Evolutionary conservation across 306 rosid genomes (phyloP).

Genomic region (Abrus pulchellus): DNA sequence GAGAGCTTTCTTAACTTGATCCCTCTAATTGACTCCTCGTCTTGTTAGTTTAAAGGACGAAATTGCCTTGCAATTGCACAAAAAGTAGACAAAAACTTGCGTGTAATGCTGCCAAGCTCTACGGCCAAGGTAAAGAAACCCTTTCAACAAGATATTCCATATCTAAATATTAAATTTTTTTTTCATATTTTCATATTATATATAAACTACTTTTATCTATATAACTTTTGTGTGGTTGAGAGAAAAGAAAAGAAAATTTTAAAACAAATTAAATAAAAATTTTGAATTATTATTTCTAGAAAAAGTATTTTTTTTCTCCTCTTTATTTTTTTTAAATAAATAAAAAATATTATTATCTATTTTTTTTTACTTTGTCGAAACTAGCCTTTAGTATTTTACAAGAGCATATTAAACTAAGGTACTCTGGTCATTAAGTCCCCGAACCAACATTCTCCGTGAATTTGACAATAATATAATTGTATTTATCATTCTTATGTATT

Average conservation of each 20-base stretch:
- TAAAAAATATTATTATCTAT: no score
- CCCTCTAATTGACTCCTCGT: conserved; percentile 40
- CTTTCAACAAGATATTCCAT: conserved; percentile 19
- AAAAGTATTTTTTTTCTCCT: no score
- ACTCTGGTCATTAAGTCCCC: neutral
- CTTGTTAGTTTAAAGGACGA: conserved; percentile 29
- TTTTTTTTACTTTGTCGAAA: no score
- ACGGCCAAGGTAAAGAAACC: neutral
- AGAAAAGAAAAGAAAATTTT: no score
- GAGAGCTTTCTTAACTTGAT: conserved; percentile 34
- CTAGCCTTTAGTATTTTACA: no score
- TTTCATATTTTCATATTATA: neutral
- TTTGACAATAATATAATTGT: neutral
- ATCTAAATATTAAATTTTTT: neutral
- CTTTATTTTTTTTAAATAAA: no score
- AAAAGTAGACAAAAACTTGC: conserved; percentile 42
- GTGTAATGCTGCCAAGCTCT: conserved; percentile 20
- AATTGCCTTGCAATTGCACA: conserved; percentile 35
- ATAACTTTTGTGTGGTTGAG: no score
- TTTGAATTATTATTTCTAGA: no score
- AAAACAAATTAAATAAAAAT: no score
- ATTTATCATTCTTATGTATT: neutral
- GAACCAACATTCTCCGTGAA: neutral
- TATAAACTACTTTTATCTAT: no score
- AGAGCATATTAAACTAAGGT: no score